Evolutionary conservation across 805 yeast species (phyloP), one percentile per base, ranked within the genome.

Genomic region (Kodamaea nitidulidarum): DNA sequence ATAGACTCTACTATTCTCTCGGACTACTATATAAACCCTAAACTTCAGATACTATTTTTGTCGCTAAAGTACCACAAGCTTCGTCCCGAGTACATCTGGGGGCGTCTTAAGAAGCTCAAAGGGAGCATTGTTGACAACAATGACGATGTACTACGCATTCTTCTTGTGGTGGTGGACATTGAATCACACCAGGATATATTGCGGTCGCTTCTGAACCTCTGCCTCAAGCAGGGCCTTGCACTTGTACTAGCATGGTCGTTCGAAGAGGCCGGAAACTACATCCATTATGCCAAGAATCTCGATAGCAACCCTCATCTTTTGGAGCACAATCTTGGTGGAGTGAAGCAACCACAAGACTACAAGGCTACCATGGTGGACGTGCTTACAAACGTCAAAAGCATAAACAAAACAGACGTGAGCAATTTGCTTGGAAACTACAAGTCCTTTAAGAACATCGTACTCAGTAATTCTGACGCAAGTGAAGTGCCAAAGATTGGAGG

Each of bases 1-100:
- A 79, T 55, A 65, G 80, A 73, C 70, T 44, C 69, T 61, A 47
- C 72, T 60, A 52, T 84, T 66, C 49, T 67, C 12, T 63, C 61
- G 15, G 95, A 85, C 54, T 85, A 84, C 56, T 67, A 80, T 35
- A 71, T 84, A 11, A 79, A 75, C 41, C 65, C 80, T 21, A 60
- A 73, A 56, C 58, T 77, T 55, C 73, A 74, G 41, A 73, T 82
- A 1, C 49, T 85, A 0, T 83, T 84, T 47, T 64, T 85, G 3
- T 78, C 87, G 1, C 56, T 85, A 35, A 80, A 81, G 37, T 85
- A 84, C 54, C 88, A 83, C 53, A 84, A 83, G 55, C 61, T 85
- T 28, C 83, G 81, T 47, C 88, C 90, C 0, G 91, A 84, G 48
- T 84, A 85, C 49, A 71, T 85, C 3, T 73, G 76, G 60, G 76